Percentiles rank a stretch among this genome's conserved stretches.
Conservation (phyloP, 768 basidiomycete species). For the Lentinula sp. region DNA sequence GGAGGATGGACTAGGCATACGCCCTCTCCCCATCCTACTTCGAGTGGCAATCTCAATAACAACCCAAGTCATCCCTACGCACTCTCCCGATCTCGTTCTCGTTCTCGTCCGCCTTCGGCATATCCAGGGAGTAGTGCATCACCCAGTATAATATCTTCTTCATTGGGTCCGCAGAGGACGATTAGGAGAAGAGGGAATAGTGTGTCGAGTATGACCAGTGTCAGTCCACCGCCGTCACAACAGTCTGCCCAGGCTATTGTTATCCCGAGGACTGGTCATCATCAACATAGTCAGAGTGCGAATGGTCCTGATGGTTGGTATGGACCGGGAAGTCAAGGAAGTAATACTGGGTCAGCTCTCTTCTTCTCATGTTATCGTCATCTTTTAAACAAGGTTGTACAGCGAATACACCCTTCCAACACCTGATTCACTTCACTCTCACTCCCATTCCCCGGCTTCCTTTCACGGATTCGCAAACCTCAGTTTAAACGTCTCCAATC, state of each 20-base stretch:
- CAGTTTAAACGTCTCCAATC: constrained; percentile 18
- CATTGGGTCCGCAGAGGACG: constrained; percentile 48
- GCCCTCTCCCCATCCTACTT: constrained; percentile 20
- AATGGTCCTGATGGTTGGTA: background rate
- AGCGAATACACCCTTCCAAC: constrained; percentile 40
- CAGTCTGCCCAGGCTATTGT: constrained; percentile 49
- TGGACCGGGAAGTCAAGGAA: constrained; percentile 1
- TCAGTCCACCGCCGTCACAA: constrained; percentile 37
- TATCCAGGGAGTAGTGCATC: constrained; percentile 8
- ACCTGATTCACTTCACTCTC: constrained; percentile 28
- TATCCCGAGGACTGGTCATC: constrained; percentile 37
- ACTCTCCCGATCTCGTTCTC: constrained; percentile 41
- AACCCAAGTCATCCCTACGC: constrained; percentile 21
- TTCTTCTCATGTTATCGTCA: background rate
- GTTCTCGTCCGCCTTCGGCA: constrained; percentile 11
- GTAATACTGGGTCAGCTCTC: background rate
- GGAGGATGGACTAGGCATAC: constrained; percentile 21
- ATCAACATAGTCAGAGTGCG: background rate
- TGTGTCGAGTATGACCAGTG: constrained; percentile 26
- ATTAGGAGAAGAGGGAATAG: constrained; percentile 55
- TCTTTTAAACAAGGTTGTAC: background rate
- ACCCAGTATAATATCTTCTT: constrained; percentile 13
- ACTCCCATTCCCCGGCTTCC: constrained; percentile 20
- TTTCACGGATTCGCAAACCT: constrained; percentile 20
- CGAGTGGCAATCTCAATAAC: too few relatives aligned